Evolutionary conservation across 2,329 filamentous ascomycete species (phyloP).

Genomic region (Colletotrichum zoysiae): DNA sequence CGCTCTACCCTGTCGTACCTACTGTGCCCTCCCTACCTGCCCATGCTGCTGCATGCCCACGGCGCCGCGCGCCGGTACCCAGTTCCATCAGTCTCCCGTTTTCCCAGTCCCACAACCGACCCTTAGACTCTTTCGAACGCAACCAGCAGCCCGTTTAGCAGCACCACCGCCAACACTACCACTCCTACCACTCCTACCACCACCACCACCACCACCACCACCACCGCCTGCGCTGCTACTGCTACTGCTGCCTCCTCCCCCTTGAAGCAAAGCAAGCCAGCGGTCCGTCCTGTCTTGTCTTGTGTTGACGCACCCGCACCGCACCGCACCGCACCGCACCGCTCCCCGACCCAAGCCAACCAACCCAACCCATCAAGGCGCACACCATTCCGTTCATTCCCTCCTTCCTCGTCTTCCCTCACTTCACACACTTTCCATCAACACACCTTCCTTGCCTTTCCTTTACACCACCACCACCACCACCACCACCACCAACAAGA

Average conservation of each 20-base stretch:
- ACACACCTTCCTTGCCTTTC: conserved; percentile 40
- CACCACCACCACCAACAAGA: conserved; percentile 23
- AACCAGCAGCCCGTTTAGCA: conserved; percentile 31
- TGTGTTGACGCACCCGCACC: conserved; percentile 38
- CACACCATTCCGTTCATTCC: conserved; percentile 28
- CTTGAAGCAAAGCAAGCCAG: conserved; percentile 24
- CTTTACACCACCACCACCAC: conserved; percentile 27
- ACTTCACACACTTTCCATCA: conserved; percentile 40
- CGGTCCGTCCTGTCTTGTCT: conserved; percentile 36
- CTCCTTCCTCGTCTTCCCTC: conserved; percentile 26
- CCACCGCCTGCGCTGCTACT: conserved; percentile 19
- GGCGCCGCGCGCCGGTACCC: conserved; percentile 34
- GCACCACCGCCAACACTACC: conserved; percentile 17
- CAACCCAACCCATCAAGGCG: conserved; percentile 38
- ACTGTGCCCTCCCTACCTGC: background rate
- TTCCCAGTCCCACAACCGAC: conserved; percentile 29
- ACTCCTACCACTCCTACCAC: conserved; percentile 17
- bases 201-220: conserved; percentile 25
- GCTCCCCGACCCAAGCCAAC: conserved; percentile 34
- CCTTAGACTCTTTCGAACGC: conserved; percentile 38
- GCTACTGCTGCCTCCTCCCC: background rate
- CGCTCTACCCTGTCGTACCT: conserved; percentile 40
- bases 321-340: conserved; percentile 28
- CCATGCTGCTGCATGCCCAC: conserved; percentile 36
- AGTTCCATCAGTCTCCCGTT: conserved; percentile 4